phyloP scores from a whole-genome alignment of 495 filamentous ascomycete genomes.

The Xylaria palmicola region DNA sequence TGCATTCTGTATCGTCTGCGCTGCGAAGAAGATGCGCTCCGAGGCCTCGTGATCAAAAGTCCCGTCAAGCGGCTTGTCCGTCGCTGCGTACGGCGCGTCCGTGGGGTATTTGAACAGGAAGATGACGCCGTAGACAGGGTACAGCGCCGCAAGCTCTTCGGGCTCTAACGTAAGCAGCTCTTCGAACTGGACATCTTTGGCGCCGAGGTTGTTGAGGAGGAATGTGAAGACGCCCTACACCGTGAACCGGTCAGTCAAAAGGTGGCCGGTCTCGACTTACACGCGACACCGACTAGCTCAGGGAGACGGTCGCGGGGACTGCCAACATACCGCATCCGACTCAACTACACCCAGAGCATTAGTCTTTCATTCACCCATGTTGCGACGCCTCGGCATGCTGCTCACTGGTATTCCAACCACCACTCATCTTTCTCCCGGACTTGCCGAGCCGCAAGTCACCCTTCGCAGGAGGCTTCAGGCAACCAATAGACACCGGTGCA shows the following conservation, averaged over 20 bases:
- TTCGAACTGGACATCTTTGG: conserved; percentile 93
- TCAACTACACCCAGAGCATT: conserved; percentile 66
- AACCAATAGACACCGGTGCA: conserved; percentile 3
- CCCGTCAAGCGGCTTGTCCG: conserved; percentile 70
- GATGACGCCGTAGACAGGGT: conserved; percentile 93
- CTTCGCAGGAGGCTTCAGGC: conserved; percentile 8
- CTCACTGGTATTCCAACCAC: conserved; percentile 59
- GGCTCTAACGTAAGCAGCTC: conserved; percentile 90
- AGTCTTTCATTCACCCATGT: conserved; percentile 16
- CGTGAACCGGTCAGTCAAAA: conserved; percentile 13
- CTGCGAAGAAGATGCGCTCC: conserved; percentile 86
- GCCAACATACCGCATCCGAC: conserved; percentile 76
- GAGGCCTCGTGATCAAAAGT: conserved; percentile 72
- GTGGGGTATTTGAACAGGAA: conserved; percentile 99
- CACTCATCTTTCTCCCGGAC: conserved; percentile 48
- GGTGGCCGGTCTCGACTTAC: not conserved
- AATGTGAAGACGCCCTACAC: conserved; percentile 93
- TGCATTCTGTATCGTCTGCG: conserved; percentile 98
- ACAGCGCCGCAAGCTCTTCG: conserved; percentile 70
- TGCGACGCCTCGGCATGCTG: conserved; percentile 16
- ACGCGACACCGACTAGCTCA: not conserved
- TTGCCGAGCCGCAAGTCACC: conserved; percentile 22
- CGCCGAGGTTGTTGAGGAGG: conserved; percentile 86
- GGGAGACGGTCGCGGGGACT: conserved; percentile 3
- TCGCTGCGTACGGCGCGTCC: conserved; percentile 59